These are phyloP conservation scores for Aspergillus nanangensis DNA, from an alignment of 495 filamentous ascomycete species.

Conservation along the genomic window DNA sequence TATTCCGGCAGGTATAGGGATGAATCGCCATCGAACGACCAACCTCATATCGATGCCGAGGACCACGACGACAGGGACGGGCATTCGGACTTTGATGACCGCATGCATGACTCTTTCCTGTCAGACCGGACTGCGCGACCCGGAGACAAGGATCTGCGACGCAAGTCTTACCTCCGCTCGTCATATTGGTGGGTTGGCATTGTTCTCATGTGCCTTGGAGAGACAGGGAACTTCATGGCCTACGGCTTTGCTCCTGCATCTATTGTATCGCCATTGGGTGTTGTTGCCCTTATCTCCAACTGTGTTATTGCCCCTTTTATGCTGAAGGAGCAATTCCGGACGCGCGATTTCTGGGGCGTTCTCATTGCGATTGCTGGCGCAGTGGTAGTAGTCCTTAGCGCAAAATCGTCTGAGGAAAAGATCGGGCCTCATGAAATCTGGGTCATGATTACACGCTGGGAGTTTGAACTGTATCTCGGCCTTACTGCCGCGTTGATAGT, in stretches of 20 bases:
- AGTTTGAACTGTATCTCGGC: constrained; percentile 86
- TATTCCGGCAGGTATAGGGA: constrained; percentile 27
- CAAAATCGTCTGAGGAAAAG: constrained; percentile 83
- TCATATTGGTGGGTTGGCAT: constrained; percentile 97
- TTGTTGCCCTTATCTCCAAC: constrained; percentile 92
- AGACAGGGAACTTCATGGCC: constrained; percentile 93
- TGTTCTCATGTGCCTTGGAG: constrained; percentile 84
- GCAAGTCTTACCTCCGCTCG: constrained; percentile 75
- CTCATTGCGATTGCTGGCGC: constrained; percentile 78
- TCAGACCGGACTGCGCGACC: constrained; percentile 39
- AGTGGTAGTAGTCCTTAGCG: constrained; percentile 91
- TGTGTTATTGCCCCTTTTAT: constrained; percentile 92
- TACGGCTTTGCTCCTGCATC: constrained; percentile 99
- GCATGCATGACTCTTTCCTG: constrained; percentile 25
- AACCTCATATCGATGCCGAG: neutral
- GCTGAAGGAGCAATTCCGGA: constrained; percentile 83
- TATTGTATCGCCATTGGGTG: constrained; percentile 93
- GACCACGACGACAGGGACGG: constrained; percentile 11
- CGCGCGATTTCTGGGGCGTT: constrained; percentile 85
- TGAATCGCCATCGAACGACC: constrained; percentile 9
- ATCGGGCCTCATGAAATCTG: constrained; percentile 88
- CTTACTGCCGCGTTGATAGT: constrained; percentile 69
- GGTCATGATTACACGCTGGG: constrained; percentile 81
- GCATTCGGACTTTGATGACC: constrained; percentile 13
- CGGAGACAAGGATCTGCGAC: constrained; percentile 29